Base-by-base conservation (phyloP, 495 filamentous ascomycete genomes). In the Penicillium verhagenii region DNA sequence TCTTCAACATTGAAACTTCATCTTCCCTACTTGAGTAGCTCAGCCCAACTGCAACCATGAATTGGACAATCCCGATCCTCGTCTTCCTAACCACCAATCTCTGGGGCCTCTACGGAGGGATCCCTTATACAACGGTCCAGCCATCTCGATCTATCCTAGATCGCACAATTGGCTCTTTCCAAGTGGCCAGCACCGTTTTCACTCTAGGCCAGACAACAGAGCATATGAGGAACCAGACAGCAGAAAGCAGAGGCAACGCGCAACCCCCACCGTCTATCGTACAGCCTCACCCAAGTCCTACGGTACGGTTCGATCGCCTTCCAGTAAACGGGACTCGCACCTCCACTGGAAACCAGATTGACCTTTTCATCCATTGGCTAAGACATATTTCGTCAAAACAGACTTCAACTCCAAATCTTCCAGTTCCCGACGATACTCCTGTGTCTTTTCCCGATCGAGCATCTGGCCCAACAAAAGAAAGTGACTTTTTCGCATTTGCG, bases 121-220 rank as follows among this genome's bases (percentile, higher is more conserved):
- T 63, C 31, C 60, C 60, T 1, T 60, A 54, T 45, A 59, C 57
- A 19, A 24, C 45, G 14, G 56, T 63, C 8, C 33, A 56, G 10
- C 46, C 53, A 26, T 25, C 39, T 23, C 31, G 50, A 6, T 42
- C 60, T 5, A n/a, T 51, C 28, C 28, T 43, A 19, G 53, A 60
- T 26, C 60, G 60, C 29, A 50, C 56, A 11, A 6, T 63, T 11
- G 56, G 56, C 10, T 49, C 47, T 29, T 29, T 59, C 11, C 50
- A 63, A 21, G 19, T 63, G 39, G 51, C 60, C 18, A 56, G 45
- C 50, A 42, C 60, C 1, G 42, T 52, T 1, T 56, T 53, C 28
- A 47, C 50, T 1, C 29, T 61, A 3, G 53, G 57, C 14, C 52
- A 56, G 37, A 37, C 43, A 50, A 31, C 19, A 6, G 46, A 48